Conservation (phyloP, 1,139 yeast species). For the Pichia sp. region DNA sequence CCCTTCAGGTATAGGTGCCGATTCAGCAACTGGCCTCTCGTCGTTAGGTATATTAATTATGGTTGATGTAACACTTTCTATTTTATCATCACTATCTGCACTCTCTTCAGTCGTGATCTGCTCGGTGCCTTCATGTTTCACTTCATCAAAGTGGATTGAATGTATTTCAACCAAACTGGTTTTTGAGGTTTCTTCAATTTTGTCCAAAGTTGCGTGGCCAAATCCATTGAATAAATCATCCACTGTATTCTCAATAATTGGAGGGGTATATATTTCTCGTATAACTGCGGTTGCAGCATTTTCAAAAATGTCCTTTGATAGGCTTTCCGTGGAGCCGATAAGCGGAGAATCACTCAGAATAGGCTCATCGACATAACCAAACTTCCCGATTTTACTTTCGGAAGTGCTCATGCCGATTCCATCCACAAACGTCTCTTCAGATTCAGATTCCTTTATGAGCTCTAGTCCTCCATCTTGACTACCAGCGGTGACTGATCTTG, state of each 20-base stretch:
- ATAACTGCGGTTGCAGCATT: background rate
- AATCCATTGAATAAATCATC: background rate
- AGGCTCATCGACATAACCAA: background rate
- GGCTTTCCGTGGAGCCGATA: background rate
- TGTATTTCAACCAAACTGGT: too few species aligned
- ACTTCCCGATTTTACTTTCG: background rate
- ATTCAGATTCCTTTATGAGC: slow-evolving; percentile 12
- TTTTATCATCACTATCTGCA: background rate
- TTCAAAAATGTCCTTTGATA: background rate
- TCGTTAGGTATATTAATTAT: too few species aligned
- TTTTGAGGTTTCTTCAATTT: background rate
- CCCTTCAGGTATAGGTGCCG: background rate
- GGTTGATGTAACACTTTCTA: background rate
- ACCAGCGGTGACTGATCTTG: background rate
- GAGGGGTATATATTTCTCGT: background rate
- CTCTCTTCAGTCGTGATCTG: background rate
- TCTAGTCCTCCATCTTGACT: slow-evolving; percentile 11
- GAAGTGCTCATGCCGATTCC: background rate
- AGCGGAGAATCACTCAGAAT: slow-evolving; percentile 1
- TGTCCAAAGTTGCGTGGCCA: background rate
- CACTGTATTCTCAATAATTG: background rate
- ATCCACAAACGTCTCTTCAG: slow-evolving; percentile 5
- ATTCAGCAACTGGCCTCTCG: too few species aligned
- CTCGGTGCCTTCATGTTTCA: too few species aligned
- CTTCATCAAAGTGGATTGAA: too few species aligned